Conservation (phyloP, 148 eudicot species). For the Rhododendron henanense region DNA sequence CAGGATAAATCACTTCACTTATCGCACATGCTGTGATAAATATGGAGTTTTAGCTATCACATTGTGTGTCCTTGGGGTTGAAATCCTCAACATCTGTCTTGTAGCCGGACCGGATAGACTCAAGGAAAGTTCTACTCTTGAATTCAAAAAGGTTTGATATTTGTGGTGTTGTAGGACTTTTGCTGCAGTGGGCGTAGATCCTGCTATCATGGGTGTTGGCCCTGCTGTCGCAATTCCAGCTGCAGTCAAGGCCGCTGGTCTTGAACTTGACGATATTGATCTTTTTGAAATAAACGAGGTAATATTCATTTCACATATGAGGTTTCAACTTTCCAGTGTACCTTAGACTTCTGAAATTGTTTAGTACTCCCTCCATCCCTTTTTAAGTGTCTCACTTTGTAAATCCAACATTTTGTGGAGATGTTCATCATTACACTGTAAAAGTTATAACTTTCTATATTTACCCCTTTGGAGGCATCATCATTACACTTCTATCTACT, state of each 20-base stretch:
- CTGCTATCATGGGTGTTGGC: conserved; percentile 88
- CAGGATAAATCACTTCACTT: neutral
- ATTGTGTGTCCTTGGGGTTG: neutral
- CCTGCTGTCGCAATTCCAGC: conserved; percentile 95
- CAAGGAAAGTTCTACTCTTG: neutral
- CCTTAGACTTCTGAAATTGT: neutral
- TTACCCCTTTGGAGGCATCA: too few species aligned
- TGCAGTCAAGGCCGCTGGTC: conserved; percentile 92
- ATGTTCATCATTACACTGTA: too few species aligned
- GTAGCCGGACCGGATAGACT: neutral
- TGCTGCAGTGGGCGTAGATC: conserved; percentile 91
- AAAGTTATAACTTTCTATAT: too few species aligned
- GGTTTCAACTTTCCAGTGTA: neutral
- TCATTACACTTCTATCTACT: too few species aligned
- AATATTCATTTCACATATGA: neutral
- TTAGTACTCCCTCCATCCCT: neutral
- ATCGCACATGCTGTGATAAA: neutral
- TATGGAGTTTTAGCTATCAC: neutral
- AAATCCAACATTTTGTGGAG: too few species aligned
- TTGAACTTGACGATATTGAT: conserved; percentile 76
- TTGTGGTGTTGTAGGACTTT: conserved; percentile 51
- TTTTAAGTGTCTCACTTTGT: too few species aligned
- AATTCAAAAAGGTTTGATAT: neutral
- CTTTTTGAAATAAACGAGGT: conserved; percentile 96
- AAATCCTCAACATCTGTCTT: neutral